phyloP scores from a whole-genome alignment of 2,329 filamentous ascomycete genomes.

The Fusarium torulosum region DNA sequence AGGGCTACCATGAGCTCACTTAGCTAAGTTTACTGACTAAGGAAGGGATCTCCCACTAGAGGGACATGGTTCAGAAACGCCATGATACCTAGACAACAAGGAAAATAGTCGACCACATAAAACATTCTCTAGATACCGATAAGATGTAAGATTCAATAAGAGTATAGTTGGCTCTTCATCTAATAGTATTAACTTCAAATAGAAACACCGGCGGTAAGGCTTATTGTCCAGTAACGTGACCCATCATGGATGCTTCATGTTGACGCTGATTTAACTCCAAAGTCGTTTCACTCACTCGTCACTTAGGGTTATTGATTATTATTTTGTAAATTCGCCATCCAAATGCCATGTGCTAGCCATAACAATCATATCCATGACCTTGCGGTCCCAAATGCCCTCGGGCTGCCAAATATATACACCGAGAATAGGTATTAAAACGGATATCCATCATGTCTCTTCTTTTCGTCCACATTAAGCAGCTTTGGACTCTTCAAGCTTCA shows the following conservation, averaged over 20 bases:
- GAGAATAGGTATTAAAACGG: slow-evolving; percentile 50
- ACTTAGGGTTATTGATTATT: slow-evolving; percentile 6
- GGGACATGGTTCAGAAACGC: slow-evolving; percentile 15
- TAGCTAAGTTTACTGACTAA: slow-evolving; percentile 28
- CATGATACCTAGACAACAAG: not conserved
- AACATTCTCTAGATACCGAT: not conserved
- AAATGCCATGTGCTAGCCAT: slow-evolving; percentile 39
- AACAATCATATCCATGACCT: slow-evolving; percentile 39
- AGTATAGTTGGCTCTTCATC: not conserved
- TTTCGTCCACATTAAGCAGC: slow-evolving; percentile 20
- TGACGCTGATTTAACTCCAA: slow-evolving; percentile 5
- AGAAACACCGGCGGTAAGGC: not conserved
- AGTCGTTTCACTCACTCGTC: not conserved
- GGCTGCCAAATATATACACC: slow-evolving; percentile 46
- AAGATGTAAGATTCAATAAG: not conserved
- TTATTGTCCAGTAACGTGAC: slow-evolving; percentile 1
- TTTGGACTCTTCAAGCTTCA: slow-evolving; percentile 5
- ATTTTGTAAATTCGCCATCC: slow-evolving; percentile 38
- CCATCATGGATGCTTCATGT: slow-evolving; percentile 11
- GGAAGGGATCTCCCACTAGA: not conserved
- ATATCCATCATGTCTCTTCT: slow-evolving; percentile 43
- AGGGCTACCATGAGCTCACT: slow-evolving; percentile 8
- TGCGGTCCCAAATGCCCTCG: slow-evolving; percentile 39
- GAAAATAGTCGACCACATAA: not conserved
- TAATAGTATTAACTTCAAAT: not conserved